Conservation (phyloP, 192 early-diverging fungal genomes). For the Coemansia sp. region DNA sequence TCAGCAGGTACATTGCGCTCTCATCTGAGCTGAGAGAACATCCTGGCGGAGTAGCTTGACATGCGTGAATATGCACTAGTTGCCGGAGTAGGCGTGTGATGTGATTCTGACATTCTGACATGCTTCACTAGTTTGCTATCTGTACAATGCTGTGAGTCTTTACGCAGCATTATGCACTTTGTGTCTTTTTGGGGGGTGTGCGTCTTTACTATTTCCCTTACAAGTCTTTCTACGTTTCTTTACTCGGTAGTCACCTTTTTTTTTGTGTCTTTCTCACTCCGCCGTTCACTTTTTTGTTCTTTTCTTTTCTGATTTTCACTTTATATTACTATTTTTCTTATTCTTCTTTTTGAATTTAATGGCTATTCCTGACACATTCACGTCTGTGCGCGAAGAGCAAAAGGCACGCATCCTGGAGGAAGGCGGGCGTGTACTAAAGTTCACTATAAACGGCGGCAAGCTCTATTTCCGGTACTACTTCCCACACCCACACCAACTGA, state of each 20-base stretch:
- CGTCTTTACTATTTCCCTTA: neutral
- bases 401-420: slow-evolving; percentile 30
- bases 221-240: neutral
- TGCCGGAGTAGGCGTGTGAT: neutral
- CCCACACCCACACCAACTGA: slow-evolving; percentile 39
- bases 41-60: neutral
- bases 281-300: slow-evolving; percentile 12
- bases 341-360: slow-evolving; percentile 17
- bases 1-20: slow-evolving; percentile 26
- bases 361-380: slow-evolving; percentile 15
- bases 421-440: slow-evolving; percentile 57
- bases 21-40: neutral
- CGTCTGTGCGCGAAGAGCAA: slow-evolving; percentile 40
- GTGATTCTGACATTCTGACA: neutral
- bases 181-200: neutral
- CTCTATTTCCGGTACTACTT: slow-evolving; percentile 57
- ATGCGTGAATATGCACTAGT: neutral
- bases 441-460: slow-evolving; percentile 52
- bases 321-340: neutral
- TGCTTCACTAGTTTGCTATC: neutral
- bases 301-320: neutral
- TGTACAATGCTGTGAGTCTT: neutral
- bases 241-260: neutral
- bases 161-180: slow-evolving; percentile 2
- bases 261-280: neutral